Evolutionary conservation across 768 basidiomycete species (phyloP).

Genomic region (Phylloporus arenicola): DNA sequence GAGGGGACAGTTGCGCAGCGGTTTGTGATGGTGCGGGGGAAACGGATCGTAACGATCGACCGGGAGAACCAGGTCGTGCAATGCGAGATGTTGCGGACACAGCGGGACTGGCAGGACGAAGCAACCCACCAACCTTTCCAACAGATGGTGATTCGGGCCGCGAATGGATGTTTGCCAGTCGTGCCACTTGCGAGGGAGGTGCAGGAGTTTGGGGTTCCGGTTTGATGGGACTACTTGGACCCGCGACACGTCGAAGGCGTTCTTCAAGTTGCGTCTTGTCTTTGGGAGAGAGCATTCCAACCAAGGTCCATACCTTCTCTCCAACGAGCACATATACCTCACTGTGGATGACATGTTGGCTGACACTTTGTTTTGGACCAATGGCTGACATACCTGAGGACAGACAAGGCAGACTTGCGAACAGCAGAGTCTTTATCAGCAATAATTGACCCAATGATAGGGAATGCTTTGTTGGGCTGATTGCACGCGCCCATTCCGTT

Average conservation of each 20-base stretch:
- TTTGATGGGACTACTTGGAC: conserved; percentile 46
- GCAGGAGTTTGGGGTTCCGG: conserved; percentile 37
- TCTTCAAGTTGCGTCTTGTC: conserved; percentile 93
- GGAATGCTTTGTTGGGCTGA: conserved; percentile 76
- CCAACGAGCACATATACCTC: conserved; percentile 80
- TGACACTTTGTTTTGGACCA: conserved; percentile 1
- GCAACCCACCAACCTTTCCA: conserved; percentile 40
- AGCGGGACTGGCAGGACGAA: conserved; percentile 47
- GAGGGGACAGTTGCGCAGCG: conserved; percentile 45
- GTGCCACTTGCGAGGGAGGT: conserved; percentile 47
- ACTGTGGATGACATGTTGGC: conserved; percentile 36
- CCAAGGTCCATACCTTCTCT: conserved; percentile 78
- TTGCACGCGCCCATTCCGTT: conserved; percentile 75
- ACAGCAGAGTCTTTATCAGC: conserved; percentile 87
- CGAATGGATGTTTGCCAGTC: conserved; percentile 40
- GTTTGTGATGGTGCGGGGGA: conserved; percentile 36
- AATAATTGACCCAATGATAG: conserved; percentile 70
- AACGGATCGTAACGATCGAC: conserved; percentile 28
- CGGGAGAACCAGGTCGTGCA: conserved; percentile 41
- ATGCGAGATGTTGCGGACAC: conserved; percentile 35
- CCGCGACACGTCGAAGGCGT: conserved; percentile 74
- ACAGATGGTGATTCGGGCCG: conserved; percentile 49
- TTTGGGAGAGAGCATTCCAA: conserved; percentile 72
- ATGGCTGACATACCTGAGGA: conserved; percentile 59
- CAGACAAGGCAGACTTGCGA: conserved; percentile 78